Evolutionary conservation across 202 grass and related monocot genomes (phyloP).

Genomic region (Bolboschoenoplectus hybrid): DNA sequence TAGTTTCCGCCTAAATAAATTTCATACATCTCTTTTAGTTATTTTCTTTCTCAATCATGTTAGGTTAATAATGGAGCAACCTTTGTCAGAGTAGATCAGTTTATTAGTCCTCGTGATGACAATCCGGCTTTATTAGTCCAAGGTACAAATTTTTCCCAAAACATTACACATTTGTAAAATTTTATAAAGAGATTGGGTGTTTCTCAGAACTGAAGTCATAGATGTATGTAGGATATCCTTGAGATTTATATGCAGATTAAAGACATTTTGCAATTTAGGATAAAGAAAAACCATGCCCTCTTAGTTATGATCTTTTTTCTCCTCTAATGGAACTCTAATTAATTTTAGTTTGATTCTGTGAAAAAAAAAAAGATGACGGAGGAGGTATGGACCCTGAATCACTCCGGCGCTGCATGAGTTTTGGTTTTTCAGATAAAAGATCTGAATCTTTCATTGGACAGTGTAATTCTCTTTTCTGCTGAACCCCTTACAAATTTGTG

Average conservation of each 20-base stretch:
- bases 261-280: not conserved
- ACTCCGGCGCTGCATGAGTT: constrained; percentile 84
- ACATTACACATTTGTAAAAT: constrained; percentile 2
- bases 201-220: not conserved
- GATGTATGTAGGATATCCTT: constrained; percentile 1
- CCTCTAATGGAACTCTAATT: constrained; percentile 18
- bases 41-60: constrained; percentile 41
- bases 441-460: constrained; percentile 90
- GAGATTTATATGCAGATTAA: constrained; percentile 1
- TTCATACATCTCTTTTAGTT: constrained; percentile 40
- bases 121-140: constrained; percentile 76
- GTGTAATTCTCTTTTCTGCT: constrained; percentile 54
- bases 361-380: constrained; percentile 71
- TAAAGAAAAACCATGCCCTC: constrained; percentile 3
- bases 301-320: constrained; percentile 12
- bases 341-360: constrained; percentile 20
- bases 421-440: constrained; percentile 97
- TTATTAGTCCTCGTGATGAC: constrained; percentile 59
- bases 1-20: constrained; percentile 29
- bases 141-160: constrained; percentile 50
- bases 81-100: constrained; percentile 73
- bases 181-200: not conserved
- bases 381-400: constrained; percentile 92
- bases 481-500: constrained; percentile 27
- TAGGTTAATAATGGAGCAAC: constrained; percentile 89